Conservation (phyloP, 2,329 filamentous ascomycete genomes). For the Alternaria infectoria region DNA sequence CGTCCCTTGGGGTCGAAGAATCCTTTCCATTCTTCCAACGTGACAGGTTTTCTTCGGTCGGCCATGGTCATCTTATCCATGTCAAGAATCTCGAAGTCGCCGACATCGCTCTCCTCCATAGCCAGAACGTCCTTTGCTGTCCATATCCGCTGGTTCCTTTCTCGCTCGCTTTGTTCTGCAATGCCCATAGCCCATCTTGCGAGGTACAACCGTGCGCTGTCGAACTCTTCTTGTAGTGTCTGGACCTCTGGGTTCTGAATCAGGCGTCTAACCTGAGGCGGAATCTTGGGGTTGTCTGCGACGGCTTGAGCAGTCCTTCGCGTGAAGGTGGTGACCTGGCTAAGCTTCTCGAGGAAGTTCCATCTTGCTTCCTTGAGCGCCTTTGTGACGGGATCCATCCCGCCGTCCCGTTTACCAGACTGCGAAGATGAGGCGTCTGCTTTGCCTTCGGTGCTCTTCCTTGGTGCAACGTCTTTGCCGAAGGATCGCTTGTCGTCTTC, state of each 20-base stretch:
- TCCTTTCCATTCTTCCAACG: conserved; percentile 83
- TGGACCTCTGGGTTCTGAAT: conserved; percentile 93
- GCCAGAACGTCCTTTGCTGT: conserved; percentile 91
- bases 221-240: conserved; percentile 94
- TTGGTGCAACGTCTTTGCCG: conserved; percentile 62
- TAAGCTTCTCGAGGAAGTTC: conserved; percentile 96
- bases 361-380: conserved; percentile 93
- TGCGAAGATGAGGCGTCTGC: conserved; percentile 33
- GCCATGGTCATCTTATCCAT: conserved; percentile 75
- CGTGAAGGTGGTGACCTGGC: conserved; percentile 96
- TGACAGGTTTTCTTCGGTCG: conserved; percentile 78
- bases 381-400: conserved; percentile 92
- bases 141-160: conserved; percentile 86
- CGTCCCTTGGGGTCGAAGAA: conserved; percentile 85
- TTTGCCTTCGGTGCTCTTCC: conserved; percentile 40
- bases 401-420: conserved; percentile 63
- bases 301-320: conserved; percentile 89
- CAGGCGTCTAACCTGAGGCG: conserved; percentile 83
- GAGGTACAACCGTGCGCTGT: conserved; percentile 91
- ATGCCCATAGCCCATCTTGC: conserved; percentile 99
- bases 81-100: conserved; percentile 93
- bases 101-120: conserved; percentile 92
- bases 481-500: conserved; percentile 86
- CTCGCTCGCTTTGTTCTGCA: conserved; percentile 91
- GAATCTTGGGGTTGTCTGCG: conserved; percentile 87